Percentiles rank a stretch among this genome's conserved stretches.
phyloP scores from a whole-genome alignment of 164 flowering plant species.

The Chimonanthus praecox region DNA sequence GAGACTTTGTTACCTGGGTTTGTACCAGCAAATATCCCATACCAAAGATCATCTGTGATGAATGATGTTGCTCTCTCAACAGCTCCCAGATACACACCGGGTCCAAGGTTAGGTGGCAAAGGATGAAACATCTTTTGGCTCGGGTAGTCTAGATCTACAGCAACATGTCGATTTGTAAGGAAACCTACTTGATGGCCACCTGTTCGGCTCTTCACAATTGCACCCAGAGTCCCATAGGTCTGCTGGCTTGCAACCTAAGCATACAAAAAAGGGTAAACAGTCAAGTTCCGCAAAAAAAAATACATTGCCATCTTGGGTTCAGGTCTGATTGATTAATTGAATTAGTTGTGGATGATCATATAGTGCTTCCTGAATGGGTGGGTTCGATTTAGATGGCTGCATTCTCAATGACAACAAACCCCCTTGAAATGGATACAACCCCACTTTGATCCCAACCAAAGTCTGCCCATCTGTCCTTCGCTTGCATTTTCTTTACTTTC shows the following conservation, averaged over 20 bases:
- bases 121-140: conserved; percentile 99
- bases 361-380: no score
- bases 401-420: no score
- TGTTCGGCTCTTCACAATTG: conserved; percentile 94
- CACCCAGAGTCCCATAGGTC: conserved; percentile 96
- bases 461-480: no score
- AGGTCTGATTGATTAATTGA: no score
- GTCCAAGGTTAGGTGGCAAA: conserved; percentile 96
- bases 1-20: conserved; percentile 75
- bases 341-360: no score
- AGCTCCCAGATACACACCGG: conserved; percentile 95
- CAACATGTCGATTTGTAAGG: conserved; percentile 96
- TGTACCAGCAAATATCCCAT: conserved; percentile 93
- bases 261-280: neutral
- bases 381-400: no score
- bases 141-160: conserved; percentile 93
- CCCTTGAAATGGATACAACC: no score
- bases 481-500: no score
- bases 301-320: no score
- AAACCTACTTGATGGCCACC: conserved; percentile 89
- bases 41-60: conserved; percentile 98
- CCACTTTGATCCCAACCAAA: no score
- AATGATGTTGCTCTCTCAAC: conserved; percentile 99
- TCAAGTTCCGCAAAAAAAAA: neutral
- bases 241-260: conserved; percentile 96